Evolutionary conservation across 2,329 filamentous ascomycete species (phyloP).

Genomic region (Xylaria arbuscula): DNA sequence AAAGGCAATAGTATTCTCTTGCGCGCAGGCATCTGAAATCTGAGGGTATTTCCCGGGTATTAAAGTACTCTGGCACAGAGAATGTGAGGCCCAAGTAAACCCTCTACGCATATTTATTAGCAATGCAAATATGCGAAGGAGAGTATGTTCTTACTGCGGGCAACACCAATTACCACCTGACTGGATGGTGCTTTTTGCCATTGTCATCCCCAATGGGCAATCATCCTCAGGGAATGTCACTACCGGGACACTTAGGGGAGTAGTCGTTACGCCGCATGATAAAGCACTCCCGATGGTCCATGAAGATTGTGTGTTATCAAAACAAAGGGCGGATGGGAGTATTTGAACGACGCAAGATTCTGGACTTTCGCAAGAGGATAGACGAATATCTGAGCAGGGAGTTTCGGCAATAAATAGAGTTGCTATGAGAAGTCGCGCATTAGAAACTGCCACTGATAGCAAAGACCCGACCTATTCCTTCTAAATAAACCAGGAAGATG

Average conservation of each 20-base stretch:
- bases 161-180: conserved; percentile 16
- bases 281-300: conserved; percentile 9
- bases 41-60: background rate
- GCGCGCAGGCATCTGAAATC: conserved; percentile 2
- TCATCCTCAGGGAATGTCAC: conserved; percentile 4
- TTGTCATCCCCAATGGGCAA: conserved; percentile 20
- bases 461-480: background rate
- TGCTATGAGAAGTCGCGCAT: background rate
- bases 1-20: background rate
- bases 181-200: background rate
- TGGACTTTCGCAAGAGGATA: conserved; percentile 1
- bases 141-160: conserved; percentile 11
- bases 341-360: conserved; percentile 13
- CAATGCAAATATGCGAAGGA: background rate
- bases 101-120: conserved; percentile 12
- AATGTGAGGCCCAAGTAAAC: conserved; percentile 10
- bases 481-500: background rate
- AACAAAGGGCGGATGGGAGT: conserved; percentile 25
- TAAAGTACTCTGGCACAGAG: conserved; percentile 16
- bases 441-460: background rate
- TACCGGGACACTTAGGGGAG: background rate
- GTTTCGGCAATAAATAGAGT: conserved; percentile 1
- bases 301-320: conserved; percentile 4
- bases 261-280: conserved; percentile 5
- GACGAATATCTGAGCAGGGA: conserved; percentile 13